Evolutionary conservation across 495 filamentous ascomycete genomes (phyloP), one percentile per base, ranked within the genome.

Genomic region (Neurospora discreta): DNA sequence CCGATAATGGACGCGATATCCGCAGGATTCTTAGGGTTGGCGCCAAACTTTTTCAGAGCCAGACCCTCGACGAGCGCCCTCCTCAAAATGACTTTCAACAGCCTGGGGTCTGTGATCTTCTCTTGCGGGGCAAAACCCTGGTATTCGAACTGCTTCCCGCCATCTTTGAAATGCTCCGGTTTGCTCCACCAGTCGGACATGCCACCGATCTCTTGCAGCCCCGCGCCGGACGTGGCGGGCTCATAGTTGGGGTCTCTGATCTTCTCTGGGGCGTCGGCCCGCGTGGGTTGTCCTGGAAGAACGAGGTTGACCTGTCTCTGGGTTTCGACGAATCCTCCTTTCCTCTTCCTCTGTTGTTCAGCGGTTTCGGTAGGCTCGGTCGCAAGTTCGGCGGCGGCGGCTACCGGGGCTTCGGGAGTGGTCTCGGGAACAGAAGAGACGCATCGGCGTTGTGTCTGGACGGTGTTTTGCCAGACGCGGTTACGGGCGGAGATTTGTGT

Each of bases 41-140:
- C 70, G 20, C 82, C 84, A 13, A 78, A 80, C 71, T 84, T 71
- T 68, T 80, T 80, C 70, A 90, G 71, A 0, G 84, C 84, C 43
- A 87, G 82, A 0, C 86, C 83, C 80, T 92, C 90, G 3, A 90
- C 82, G 15, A 92, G 73, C n/a, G 89, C 89, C 70, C 83, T 78
- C 73, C 90, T 87, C 38, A 90, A 81, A 65, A 85, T 73, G 42
- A 78, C 77, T 72, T 83, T 80, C 16, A 88, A 74, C 30, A 85
- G 71, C 3, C 78, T 76, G 4, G 75, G 69, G 38, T 87, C 81
- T n/a, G 72, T 76, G 8, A 84, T 73, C 65, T 80, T 82, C 18
- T 82, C 75, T 42, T 68, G 68, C 38, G 81, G 80, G 38, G 80
- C 76, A 71, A 85, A 87, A 8, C 79, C 78, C 26, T 75, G 60